Evolutionary conservation across 176 grass and related monocot species (phyloP), one percentile per base, ranked within the genome.

Genomic region (Bolboschoenus planiculmis): DNA sequence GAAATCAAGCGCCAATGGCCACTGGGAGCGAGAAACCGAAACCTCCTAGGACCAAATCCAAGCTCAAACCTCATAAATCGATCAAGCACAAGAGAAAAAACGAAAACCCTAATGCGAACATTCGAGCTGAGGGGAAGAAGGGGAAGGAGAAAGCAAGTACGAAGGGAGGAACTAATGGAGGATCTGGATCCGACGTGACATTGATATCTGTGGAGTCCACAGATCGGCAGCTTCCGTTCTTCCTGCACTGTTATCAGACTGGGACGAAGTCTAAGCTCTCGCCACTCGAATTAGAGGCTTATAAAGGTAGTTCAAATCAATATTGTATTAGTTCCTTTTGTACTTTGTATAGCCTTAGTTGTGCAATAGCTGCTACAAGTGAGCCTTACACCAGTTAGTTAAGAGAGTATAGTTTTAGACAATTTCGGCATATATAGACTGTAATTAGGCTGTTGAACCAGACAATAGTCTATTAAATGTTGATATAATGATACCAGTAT

Each of bases 221-320:
- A 31, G 81, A 86, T 67, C 83, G 85, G 78, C 95, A 97, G 87
- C 85, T 97, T 11, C 77, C 78, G 58, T 93, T 92, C 84, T 84
- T 97, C 60, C 90, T 97, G 81, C 88, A 91, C 43, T 85, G 72
- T 84, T 94, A 91, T 88, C 88, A 97, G 85, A 83, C 85, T 21
- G 88, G 87, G 75, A 84, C 82, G 24, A 97, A 94, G 84, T 85
- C 90, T 59, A 93, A 91, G 78, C 95, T 97, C 79, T 97, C 95
- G 6, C 85, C 88, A 10, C 90, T 97, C 24, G 95, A 97, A 86
- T 87, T 97, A 47, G 90, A 89, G 47, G 87, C 88, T 53, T 97
- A 91, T 89, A 87, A 84, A 23, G 91, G 93, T 96, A 91, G 50
- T 2, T 64, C 36, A 44, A 43, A 42, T 81, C 10, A 79, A 4